Percentiles rank a stretch among this genome's conserved stretches.
Evolutionary conservation across 371 early-diverging fungal genomes (phyloP).

Genomic region (Rhizopus sp.): DNA sequence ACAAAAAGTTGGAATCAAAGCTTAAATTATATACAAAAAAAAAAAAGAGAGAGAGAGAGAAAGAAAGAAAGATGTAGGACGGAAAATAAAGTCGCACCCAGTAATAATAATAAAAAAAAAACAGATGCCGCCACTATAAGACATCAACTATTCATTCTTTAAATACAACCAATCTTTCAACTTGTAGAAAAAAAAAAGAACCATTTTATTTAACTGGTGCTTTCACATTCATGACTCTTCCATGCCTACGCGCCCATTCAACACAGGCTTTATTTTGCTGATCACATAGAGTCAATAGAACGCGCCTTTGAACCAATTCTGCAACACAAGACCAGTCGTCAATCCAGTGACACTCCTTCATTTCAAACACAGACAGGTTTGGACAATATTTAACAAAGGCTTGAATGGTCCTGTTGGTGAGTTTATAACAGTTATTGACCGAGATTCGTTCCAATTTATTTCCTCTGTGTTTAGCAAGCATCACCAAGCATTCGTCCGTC

Average conservation of each 20-base stretch:
- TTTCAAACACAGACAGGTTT: conserved; percentile 59
- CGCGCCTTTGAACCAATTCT: conserved; percentile 39
- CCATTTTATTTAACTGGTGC: conserved; percentile 40
- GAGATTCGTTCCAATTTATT: conserved; percentile 55
- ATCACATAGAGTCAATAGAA: conserved; percentile 47
- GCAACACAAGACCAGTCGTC: conserved; percentile 47
- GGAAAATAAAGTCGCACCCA: too few species aligned
- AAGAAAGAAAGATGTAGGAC: too few species aligned
- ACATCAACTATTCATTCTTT: too few species aligned
- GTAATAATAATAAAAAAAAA: too few species aligned
- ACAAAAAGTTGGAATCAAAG: too few species aligned
- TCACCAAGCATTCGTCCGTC: conserved; percentile 56
- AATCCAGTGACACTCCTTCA: conserved; percentile 58
- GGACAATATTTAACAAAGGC: conserved; percentile 51
- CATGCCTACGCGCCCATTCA: conserved; percentile 43
- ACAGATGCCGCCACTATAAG: too few species aligned
- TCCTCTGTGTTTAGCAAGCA: conserved; percentile 50
- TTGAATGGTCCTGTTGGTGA: conserved; percentile 53
- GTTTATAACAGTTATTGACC: conserved; percentile 57
- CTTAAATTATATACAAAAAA: too few species aligned
- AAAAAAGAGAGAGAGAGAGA: too few species aligned
- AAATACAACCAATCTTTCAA: too few species aligned
- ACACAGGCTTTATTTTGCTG: conserved; percentile 44
- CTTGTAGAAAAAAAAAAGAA: neutral
- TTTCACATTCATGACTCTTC: conserved; percentile 30